Conservation (phyloP, 371 early-diverging fungal species). For the Funneliformis caledonium region DNA sequence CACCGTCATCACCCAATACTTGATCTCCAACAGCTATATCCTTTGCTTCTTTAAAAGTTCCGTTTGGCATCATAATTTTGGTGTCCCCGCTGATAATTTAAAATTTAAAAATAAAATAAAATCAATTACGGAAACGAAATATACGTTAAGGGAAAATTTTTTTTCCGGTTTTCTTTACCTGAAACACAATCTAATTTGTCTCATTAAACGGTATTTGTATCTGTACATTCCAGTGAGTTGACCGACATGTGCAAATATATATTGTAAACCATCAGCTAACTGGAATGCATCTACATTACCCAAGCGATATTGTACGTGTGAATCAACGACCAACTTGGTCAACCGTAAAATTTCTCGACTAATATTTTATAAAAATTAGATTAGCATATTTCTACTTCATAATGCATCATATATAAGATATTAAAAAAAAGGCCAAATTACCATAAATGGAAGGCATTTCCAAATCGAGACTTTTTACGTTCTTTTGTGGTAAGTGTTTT, state of each 20-base stretch:
- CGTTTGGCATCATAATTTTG: slow-evolving; percentile 1
- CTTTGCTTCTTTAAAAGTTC: not conserved
- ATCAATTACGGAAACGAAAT: too few relatives aligned
- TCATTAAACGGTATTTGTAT: slow-evolving; percentile 99
- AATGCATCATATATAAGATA: not conserved
- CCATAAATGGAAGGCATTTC: slow-evolving; percentile 91
- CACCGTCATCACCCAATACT: not conserved
- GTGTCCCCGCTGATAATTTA: too few relatives aligned
- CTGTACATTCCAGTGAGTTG: slow-evolving; percentile 99
- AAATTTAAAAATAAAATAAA: too few relatives aligned
- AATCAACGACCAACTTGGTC: slow-evolving; percentile 97
- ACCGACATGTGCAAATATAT: slow-evolving; percentile 99
- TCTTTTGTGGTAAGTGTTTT: slow-evolving; percentile 99
- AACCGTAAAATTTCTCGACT: slow-evolving; percentile 96
- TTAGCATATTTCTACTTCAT: not conserved
- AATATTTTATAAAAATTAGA: slow-evolving; percentile 7
- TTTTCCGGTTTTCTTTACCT: slow-evolving; percentile 16
- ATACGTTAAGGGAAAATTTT: too few relatives aligned
- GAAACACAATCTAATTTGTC: slow-evolving; percentile 91
- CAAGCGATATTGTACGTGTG: slow-evolving; percentile 96
- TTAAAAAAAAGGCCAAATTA: slow-evolving; percentile 46
- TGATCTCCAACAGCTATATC: not conserved
- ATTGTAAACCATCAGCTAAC: slow-evolving; percentile 96
- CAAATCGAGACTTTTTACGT: slow-evolving; percentile 98
- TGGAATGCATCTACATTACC: slow-evolving; percentile 98